Percentiles rank a stretch among this genome's conserved stretches.
phyloP scores from a whole-genome alignment of 2,329 filamentous ascomycete genomes.

The Colletotrichum sp. region DNA sequence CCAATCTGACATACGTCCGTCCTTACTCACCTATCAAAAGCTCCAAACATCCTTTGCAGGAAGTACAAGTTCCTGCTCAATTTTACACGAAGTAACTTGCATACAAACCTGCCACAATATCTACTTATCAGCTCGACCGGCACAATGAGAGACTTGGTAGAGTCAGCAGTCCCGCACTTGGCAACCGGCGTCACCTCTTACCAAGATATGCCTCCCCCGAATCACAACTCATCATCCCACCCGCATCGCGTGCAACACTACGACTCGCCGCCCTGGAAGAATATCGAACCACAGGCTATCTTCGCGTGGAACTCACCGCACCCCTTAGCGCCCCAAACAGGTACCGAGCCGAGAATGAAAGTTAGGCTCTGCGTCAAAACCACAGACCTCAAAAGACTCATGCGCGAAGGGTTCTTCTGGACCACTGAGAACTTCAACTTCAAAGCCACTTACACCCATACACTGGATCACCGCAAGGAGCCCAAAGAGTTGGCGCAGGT shows the following conservation, averaged over 20 bases:
- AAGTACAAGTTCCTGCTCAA: neutral
- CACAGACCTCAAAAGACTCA: neutral
- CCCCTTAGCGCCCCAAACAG: too few species aligned
- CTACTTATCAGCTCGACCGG: neutral
- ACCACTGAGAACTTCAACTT: neutral
- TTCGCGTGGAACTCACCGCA: neutral
- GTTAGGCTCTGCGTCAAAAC: neutral
- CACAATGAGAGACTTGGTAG: neutral
- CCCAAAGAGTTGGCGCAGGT: fast-evolving
- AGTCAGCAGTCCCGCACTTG: neutral
- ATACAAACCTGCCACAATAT: neutral
- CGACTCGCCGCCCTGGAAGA: neutral
- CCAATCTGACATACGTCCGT: neutral
- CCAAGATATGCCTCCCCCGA: neutral
- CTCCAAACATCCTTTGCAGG: neutral
- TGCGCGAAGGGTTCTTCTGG: constrained; percentile 6
- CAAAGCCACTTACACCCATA: neutral
- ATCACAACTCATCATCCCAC: neutral
- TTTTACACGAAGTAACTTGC: neutral
- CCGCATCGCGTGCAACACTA: neutral
- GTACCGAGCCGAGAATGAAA: neutral
- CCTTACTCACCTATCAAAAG: neutral
- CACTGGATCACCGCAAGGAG: neutral
- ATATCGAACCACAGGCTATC: neutral
- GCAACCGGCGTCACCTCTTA: neutral